phyloP scores from a whole-genome alignment of 129 eudicot species.

The Chrysanthemum lavandulifolium region DNA sequence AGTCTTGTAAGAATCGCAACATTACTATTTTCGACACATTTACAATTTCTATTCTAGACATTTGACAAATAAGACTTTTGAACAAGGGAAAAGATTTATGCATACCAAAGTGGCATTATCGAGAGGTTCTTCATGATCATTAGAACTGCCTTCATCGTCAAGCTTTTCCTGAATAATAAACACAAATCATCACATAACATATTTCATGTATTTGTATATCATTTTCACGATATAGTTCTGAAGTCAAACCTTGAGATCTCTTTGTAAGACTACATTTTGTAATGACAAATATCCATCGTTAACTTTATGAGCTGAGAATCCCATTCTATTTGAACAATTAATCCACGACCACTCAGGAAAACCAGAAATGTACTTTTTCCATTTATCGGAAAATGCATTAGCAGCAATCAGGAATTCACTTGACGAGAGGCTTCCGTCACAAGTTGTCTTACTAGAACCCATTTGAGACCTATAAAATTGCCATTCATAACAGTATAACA shows the following conservation, averaged over 20 bases:
- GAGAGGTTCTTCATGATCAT: slow-evolving; percentile 37
- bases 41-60: not conserved
- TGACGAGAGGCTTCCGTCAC: slow-evolving; percentile 63
- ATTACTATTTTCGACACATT: not conserved
- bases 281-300: slow-evolving; percentile 66
- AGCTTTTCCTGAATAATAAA: slow-evolving; percentile 45
- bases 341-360: slow-evolving; percentile 80
- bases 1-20: not conserved
- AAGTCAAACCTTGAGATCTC: slow-evolving; percentile 46
- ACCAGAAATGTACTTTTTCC: slow-evolving; percentile 57
- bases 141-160: slow-evolving; percentile 27
- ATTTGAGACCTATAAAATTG: slow-evolving; percentile 23
- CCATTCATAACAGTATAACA: not conserved
- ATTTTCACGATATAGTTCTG: not conserved
- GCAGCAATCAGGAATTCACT: slow-evolving; percentile 59
- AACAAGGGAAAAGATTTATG: not conserved
- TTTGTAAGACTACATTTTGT: slow-evolving; percentile 52
- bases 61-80: not conserved
- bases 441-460: slow-evolving; percentile 33
- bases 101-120: slow-evolving; percentile 72
- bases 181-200: slow-evolving; percentile 7
- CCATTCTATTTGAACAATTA: slow-evolving; percentile 41
- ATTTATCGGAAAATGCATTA: slow-evolving; percentile 56
- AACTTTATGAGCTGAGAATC: slow-evolving; percentile 43
- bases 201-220: not conserved